These are phyloP conservation scores for Aspergillus fijiensis DNA, from an alignment of 2,329 filamentous ascomycete genomes.

Conservation along the genomic window DNA sequence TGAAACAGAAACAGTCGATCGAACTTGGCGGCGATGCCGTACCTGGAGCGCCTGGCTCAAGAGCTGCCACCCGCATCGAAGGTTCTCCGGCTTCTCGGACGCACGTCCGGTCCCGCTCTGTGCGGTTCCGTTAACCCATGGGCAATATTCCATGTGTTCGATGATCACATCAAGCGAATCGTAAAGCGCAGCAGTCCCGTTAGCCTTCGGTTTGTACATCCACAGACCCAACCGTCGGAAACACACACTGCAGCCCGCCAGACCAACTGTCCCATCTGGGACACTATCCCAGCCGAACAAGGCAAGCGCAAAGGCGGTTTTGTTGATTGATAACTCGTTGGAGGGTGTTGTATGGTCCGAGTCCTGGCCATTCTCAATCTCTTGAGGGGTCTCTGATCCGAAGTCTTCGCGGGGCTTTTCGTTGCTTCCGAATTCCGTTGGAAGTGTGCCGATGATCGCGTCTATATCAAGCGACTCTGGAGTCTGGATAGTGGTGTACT, in stretches of 20 bases:
- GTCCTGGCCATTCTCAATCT: conserved; percentile 10
- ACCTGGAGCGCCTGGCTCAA: conserved; percentile 45
- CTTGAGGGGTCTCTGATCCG: conserved; percentile 14
- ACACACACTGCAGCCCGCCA: conserved; percentile 80
- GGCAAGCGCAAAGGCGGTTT: conserved; percentile 66
- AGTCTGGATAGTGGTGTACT: conserved; percentile 29
- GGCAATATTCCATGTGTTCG: conserved; percentile 81
- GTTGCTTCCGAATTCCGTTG: conserved; percentile 24
- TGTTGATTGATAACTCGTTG: conserved; percentile 47
- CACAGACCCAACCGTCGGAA: conserved; percentile 86
- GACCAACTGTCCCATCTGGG: conserved; percentile 50
- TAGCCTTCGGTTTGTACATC: conserved; percentile 81
- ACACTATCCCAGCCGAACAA: conserved; percentile 72
- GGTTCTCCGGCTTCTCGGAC: conserved; percentile 31
- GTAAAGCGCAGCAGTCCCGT: conserved; percentile 42
- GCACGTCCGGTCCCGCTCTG: conserved; percentile 53
- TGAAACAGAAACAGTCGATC: conserved; percentile 27
- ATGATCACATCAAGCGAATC: conserved; percentile 64
- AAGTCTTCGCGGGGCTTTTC: conserved; percentile 14
- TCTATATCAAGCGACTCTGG: conserved; percentile 36
- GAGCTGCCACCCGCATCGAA: conserved; percentile 48
- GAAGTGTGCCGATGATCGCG: conserved; percentile 30
- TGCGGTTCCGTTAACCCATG: conserved; percentile 67
- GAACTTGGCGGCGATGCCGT: conserved; percentile 35
- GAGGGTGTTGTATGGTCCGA: background rate